Evolutionary conservation across 345 rosid genomes (phyloP).

Genomic region (Tarenaya hassleriana): DNA sequence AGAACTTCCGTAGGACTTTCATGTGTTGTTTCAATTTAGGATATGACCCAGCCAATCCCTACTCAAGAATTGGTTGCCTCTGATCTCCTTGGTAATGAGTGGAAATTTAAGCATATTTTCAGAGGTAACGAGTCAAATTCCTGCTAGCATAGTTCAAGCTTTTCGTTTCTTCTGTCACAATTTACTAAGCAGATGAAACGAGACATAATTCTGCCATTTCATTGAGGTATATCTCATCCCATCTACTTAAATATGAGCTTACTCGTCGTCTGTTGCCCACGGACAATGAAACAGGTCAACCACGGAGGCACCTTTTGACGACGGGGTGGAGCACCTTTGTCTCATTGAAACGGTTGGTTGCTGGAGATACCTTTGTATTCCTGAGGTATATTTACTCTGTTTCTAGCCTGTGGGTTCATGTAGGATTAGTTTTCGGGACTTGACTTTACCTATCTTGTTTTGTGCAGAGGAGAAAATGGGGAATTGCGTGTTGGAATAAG

Average conservation of each 20-base stretch:
- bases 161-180: not conserved
- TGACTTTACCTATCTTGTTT: conserved; percentile 5
- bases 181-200: too few species aligned
- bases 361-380: conserved; percentile 90
- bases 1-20: conserved; percentile 18
- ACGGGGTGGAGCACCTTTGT: conserved; percentile 95
- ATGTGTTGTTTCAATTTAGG: conserved; percentile 38
- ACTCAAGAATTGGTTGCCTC: conserved; percentile 88
- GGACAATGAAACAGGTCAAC: conserved; percentile 93
- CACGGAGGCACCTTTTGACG: conserved; percentile 76
- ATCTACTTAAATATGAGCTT: too few species aligned
- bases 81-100: conserved; percentile 85
- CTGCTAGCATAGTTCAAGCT: not conserved
- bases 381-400: conserved; percentile 40
- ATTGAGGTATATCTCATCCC: too few species aligned
- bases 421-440: not conserved
- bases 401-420: not conserved
- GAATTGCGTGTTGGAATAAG: conserved; percentile 89
- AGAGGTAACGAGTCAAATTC: conserved; percentile 48
- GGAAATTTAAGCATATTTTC: conserved; percentile 93
- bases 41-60: conserved; percentile 81
- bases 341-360: conserved; percentile 73
- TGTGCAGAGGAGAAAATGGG: conserved; percentile 75
- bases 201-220: not conserved
- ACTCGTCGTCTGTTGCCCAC: too few species aligned